A percentile compares a stretch with the other conserved stretches of the same genome.
Evolutionary conservation across 768 basidiomycete genomes (phyloP).

Genomic region (Boletus subparvulus): DNA sequence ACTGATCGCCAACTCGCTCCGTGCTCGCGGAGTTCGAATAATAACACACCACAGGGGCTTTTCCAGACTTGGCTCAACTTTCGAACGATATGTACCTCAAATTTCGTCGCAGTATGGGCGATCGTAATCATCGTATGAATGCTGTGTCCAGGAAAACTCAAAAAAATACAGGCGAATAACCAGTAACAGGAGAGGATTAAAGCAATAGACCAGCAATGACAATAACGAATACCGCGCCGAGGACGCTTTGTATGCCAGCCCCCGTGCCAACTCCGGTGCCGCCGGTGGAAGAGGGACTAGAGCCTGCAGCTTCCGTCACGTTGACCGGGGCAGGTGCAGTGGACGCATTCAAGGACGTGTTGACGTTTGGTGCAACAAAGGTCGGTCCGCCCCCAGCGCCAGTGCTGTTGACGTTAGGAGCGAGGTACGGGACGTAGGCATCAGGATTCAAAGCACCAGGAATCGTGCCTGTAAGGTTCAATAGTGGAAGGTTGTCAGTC

Average conservation of each 20-base stretch:
- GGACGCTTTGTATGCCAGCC: conserved; percentile 2
- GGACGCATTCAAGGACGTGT: conserved; percentile 35
- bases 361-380: conserved; percentile 35
- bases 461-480: conserved; percentile 42
- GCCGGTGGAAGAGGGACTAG: neutral
- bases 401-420: conserved; percentile 39
- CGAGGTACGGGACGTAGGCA: conserved; percentile 43
- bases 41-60: no score
- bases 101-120: no score
- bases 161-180: neutral
- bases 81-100: no score
- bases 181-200: neutral
- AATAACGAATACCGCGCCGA: conserved; percentile 9
- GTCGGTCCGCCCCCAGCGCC: conserved; percentile 46
- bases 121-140: no score
- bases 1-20: no score
- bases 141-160: no score
- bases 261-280: neutral
- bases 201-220: conserved; percentile 8
- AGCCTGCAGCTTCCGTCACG: conserved; percentile 28
- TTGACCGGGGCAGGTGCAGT: conserved; percentile 41
- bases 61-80: no score
- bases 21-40: no score
- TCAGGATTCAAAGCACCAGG: conserved; percentile 45
- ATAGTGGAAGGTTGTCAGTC: conserved; percentile 28